Conservation (phyloP, 768 basidiomycete species). For the Phlebiopsis gigantea region DNA sequence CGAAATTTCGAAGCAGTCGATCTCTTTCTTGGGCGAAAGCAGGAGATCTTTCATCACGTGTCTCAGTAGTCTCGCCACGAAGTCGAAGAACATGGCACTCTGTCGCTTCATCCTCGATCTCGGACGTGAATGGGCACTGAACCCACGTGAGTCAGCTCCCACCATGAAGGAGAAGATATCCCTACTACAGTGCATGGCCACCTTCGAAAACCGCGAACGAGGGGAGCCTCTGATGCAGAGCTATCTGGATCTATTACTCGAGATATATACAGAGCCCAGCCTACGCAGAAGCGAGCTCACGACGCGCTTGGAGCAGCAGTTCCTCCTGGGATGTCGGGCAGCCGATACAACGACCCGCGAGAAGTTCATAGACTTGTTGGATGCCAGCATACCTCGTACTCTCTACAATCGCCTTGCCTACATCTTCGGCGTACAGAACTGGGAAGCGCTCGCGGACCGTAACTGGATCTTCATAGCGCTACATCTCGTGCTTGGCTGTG, state of each 20-base stretch:
- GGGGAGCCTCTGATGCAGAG: constrained; percentile 75
- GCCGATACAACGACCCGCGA: constrained; percentile 75
- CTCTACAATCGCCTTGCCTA: constrained; percentile 81
- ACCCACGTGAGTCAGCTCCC: constrained; percentile 79
- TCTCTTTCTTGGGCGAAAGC: constrained; percentile 83
- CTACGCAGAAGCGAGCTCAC: constrained; percentile 92
- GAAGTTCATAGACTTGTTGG: constrained; percentile 85
- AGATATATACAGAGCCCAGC: constrained; percentile 85
- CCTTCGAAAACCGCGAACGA: constrained; percentile 76
- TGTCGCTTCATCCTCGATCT: constrained; percentile 85
- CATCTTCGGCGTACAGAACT: constrained; percentile 88
- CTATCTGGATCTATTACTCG: constrained; percentile 86
- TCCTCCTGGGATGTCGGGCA: constrained; percentile 86
- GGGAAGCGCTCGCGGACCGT: constrained; percentile 88
- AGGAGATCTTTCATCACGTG: constrained; percentile 74
- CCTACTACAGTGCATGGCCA: constrained; percentile 81
- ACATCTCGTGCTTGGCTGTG: constrained; percentile 81
- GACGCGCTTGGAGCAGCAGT: constrained; percentile 86
- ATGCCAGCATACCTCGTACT: constrained; percentile 81
- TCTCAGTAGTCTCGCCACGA: constrained; percentile 79
- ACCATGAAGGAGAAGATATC: constrained; percentile 95
- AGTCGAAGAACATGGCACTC: constrained; percentile 74
- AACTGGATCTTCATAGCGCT: constrained; percentile 94
- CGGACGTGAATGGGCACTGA: constrained; percentile 85
- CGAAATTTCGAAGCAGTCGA: constrained; percentile 77